Evolutionary conservation across 2,329 filamentous ascomycete species (phyloP).

Genomic region (Pseudomassariella vexata): DNA sequence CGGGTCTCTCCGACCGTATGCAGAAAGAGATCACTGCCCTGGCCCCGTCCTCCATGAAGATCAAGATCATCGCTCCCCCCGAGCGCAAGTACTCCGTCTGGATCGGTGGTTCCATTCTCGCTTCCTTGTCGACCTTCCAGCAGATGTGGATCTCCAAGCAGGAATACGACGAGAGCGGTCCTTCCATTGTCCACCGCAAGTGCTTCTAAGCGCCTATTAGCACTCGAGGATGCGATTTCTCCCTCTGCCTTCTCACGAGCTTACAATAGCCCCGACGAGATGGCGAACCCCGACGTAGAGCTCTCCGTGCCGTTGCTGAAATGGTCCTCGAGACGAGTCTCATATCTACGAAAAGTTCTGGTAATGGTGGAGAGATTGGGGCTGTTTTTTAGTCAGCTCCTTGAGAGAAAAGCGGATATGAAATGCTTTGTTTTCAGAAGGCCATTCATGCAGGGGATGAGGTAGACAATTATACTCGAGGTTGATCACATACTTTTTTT

Average conservation of each 20-base stretch:
- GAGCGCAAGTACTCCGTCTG: conserved; percentile 99
- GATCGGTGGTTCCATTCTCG: conserved; percentile 99
- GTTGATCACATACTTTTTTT: conserved; percentile 53
- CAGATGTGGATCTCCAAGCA: conserved; percentile 99
- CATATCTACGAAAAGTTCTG: conserved; percentile 54
- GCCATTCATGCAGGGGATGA: conserved; percentile 42
- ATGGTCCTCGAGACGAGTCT: conserved; percentile 41
- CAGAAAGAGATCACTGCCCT: conserved; percentile 99
- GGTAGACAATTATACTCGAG: conserved; percentile 43
- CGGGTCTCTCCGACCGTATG: conserved; percentile 99
- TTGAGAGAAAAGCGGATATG: conserved; percentile 38
- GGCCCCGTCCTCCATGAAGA: conserved; percentile 99
- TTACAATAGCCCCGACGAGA: conserved; percentile 38
- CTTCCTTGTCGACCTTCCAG: conserved; percentile 99
- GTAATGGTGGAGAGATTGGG: conserved; percentile 47
- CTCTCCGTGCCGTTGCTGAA: conserved; percentile 35
- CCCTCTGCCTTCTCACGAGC: conserved; percentile 24
- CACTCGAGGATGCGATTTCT: conserved; percentile 32
- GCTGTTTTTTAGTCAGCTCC: conserved; percentile 34
- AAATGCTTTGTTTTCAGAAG: conserved; percentile 44
- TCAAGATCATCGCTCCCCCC: conserved; percentile 99
- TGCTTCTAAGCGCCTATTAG: conserved; percentile 76
- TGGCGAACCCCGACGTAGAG: conserved; percentile 34
- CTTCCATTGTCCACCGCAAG: conserved; percentile 99
- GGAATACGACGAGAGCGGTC: conserved; percentile 99